A percentile compares a stretch with the other conserved stretches of the same genome.
Evolutionary conservation across 2,329 filamentous ascomycete genomes (phyloP).

Genomic region (Trichophaea hybrida): DNA sequence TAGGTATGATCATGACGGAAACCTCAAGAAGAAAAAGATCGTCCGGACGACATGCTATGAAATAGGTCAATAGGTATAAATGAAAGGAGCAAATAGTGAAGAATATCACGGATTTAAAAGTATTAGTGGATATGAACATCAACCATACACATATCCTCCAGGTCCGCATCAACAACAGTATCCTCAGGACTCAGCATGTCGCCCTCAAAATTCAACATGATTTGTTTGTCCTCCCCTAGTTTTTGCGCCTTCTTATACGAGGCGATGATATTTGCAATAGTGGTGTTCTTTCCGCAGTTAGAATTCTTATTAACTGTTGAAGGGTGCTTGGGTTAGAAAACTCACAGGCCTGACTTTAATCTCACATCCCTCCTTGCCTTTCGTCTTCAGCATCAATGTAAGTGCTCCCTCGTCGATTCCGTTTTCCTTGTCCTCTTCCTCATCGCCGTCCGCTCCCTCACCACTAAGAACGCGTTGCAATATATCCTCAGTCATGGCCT

Average conservation of each 20-base stretch:
- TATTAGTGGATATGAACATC: slow-evolving; percentile 52
- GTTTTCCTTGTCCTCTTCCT: slow-evolving; percentile 21
- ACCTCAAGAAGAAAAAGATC: no score
- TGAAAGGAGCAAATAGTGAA: no score
- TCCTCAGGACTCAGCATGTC: slow-evolving; percentile 49
- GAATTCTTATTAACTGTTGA: neutral
- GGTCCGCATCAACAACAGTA: slow-evolving; percentile 51
- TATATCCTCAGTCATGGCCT: slow-evolving; percentile 58
- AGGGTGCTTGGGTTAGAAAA: neutral
- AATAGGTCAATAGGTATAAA: no score
- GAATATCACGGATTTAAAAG: neutral
- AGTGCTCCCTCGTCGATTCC: slow-evolving; percentile 32
- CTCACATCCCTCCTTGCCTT: slow-evolving; percentile 39
- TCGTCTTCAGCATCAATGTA: slow-evolving; percentile 39
- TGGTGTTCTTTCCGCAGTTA: slow-evolving; percentile 36
- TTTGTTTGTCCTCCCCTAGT: slow-evolving; percentile 38
- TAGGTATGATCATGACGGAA: no score
- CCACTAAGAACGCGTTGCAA: slow-evolving; percentile 31
- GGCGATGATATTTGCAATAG: slow-evolving; percentile 46
- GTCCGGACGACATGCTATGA: no score
- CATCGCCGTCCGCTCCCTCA: slow-evolving; percentile 35
- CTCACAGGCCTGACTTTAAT: slow-evolving; percentile 36
- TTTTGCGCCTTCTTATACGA: slow-evolving; percentile 45
- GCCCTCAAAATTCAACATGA: slow-evolving; percentile 61
- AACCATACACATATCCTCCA: slow-evolving; percentile 59